Evolutionary conservation across 306 rosid genomes (phyloP), one percentile per base, ranked within the genome.

Genomic region (Quercus cerris): DNA sequence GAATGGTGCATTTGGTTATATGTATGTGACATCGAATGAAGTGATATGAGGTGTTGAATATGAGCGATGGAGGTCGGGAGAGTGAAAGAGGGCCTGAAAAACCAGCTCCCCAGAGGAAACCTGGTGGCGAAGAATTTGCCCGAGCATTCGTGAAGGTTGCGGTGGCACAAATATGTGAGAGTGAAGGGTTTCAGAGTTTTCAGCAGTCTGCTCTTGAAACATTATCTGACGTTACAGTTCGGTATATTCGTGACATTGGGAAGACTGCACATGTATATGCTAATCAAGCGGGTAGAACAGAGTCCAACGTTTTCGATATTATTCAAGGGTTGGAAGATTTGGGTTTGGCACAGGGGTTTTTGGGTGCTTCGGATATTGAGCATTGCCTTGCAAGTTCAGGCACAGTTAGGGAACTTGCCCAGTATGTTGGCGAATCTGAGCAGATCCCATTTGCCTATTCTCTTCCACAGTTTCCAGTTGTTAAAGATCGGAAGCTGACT

Each of bases 31-130:
- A 76, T 69, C 72, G 76, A 75, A 76, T 88, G 78, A 78, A 74
- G 88, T 90, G 93, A 90, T 89, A 88, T 89, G 98, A 87, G 85
- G 93, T 77, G 83, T 91, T 92, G 93, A 94, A 94, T 89, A 94
- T 94, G 98, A 91, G 85, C 88, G 80, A 94, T 94, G 97, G 97
- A 54, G 90, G 86, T 85, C 91, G 91, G 90, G 93, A 89, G 92
- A 86, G 84, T 84, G 97, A 88, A 86, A 87, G 84, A 83, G 91
- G 82, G 81, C 88, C 81, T 86, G 87, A 89, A 77, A 88, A 89
- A 78, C 85, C 86, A 55, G 73, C 71, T 61, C 74, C 82, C 11
- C 68, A 73, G 61, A 88, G 86, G 80, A 90, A 83, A 81, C 78
- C 69, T 6, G 86, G 89, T 4, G 88, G 87, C 18, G 91, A 92